phyloP scores from a whole-genome alignment of 306 rosid species.

The Senna siamea region DNA sequence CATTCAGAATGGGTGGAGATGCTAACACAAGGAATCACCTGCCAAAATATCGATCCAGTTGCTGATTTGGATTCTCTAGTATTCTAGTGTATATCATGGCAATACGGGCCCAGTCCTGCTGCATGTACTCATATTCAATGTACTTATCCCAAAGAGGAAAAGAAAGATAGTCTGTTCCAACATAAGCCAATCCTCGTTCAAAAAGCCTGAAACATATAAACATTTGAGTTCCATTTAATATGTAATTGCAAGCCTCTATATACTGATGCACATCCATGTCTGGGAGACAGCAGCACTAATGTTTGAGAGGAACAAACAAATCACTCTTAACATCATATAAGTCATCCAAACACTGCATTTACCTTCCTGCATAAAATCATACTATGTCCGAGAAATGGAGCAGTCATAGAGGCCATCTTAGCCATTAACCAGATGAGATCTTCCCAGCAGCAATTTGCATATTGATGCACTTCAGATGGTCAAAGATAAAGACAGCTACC shows the following conservation, averaged over 20 bases:
- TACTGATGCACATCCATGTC: slow-evolving; percentile 59
- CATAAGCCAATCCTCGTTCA: slow-evolving; percentile 91
- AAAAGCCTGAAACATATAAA: slow-evolving; percentile 77
- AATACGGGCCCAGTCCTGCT: slow-evolving; percentile 93
- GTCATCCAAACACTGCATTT: slow-evolving; percentile 96
- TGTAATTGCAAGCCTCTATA: slow-evolving; percentile 38
- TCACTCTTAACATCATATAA: slow-evolving; percentile 86
- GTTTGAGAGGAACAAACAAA: slow-evolving; percentile 75
- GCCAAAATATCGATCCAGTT: slow-evolving; percentile 83
- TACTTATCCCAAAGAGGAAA: slow-evolving; percentile 94
- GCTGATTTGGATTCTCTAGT: slow-evolving; percentile 92
- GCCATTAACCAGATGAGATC: slow-evolving; percentile 94
- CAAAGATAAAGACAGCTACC: slow-evolving; percentile 76
- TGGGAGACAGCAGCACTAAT: slow-evolving; percentile 69
- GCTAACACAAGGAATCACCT: slow-evolving; percentile 55
- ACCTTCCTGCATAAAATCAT: slow-evolving; percentile 95
- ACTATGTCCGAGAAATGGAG: slow-evolving; percentile 93
- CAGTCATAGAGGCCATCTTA: slow-evolving; percentile 96
- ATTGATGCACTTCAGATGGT: slow-evolving; percentile 85
- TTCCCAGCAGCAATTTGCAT: slow-evolving; percentile 97
- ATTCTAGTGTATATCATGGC: slow-evolving; percentile 87
- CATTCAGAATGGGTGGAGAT: not conserved
- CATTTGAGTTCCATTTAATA: slow-evolving; percentile 43
- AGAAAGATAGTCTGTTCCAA: slow-evolving; percentile 93
- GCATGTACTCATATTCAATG: slow-evolving; percentile 93